Evolutionary conservation across 768 basidiomycete genomes (phyloP).

Genomic region (Amanita fuliginea): DNA sequence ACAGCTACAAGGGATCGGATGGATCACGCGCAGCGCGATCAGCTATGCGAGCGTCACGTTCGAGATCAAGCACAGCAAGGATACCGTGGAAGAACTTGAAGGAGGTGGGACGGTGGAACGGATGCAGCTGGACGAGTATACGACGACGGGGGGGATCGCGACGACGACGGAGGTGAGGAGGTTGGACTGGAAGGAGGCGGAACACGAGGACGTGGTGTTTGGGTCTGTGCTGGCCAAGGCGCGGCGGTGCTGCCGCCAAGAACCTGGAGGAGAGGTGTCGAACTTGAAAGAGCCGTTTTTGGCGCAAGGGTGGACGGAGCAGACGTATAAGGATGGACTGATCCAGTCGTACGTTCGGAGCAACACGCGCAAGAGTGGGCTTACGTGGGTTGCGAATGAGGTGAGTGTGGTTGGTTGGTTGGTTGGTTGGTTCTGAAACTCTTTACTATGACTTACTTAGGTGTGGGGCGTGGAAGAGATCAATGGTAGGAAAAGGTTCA

Average conservation of each 20-base stretch:
- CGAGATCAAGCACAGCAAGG: constrained; percentile 44
- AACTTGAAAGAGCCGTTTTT: constrained; percentile 32
- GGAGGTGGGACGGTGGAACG: constrained; percentile 41
- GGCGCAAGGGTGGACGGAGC: constrained; percentile 28
- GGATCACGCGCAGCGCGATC: constrained; percentile 61
- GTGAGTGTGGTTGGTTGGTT: no score
- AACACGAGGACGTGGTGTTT: constrained; percentile 51
- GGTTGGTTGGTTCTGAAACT: no score
- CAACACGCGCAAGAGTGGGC: constrained; percentile 50
- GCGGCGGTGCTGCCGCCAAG: constrained; percentile 37
- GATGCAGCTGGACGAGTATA: constrained; percentile 60
- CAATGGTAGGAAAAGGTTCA: constrained; percentile 48
- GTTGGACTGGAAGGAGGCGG: constrained; percentile 44
- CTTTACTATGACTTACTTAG: no score
- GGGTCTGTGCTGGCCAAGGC: constrained; percentile 46
- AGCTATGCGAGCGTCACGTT: constrained; percentile 45
- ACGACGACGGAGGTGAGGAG: constrained; percentile 45
- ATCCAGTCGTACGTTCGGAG: constrained; percentile 41
- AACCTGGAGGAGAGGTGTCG: no score
- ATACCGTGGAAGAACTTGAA: no score
- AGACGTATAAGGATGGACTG: constrained; percentile 30
- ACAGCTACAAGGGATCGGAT: constrained; percentile 57
- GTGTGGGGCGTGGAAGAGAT: constrained; percentile 58
- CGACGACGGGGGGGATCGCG: constrained; percentile 48
- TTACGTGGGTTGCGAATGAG: constrained; percentile 54